These are phyloP conservation scores for Solanum chiquidenum DNA, from an alignment of 257 asterid species.

Conservation along the genomic window DNA sequence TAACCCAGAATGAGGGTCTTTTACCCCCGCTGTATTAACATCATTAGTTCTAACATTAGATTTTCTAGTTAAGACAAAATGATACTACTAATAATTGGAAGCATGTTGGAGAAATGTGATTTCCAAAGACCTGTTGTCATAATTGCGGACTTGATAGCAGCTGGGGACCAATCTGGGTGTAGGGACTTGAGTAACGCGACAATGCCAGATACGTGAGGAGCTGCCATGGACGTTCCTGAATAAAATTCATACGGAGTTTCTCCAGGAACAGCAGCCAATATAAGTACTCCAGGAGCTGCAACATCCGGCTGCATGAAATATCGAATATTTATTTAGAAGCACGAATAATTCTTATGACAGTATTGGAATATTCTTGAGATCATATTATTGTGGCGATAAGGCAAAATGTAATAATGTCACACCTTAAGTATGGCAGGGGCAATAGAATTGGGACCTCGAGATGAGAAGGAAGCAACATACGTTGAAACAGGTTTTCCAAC, in stretches of 20 bases:
- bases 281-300: slow-evolving; percentile 34
- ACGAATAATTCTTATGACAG: neutral
- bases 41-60: neutral
- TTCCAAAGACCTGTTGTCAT: slow-evolving; percentile 28
- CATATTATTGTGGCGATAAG: neutral
- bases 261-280: slow-evolving; percentile 21
- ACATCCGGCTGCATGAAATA: slow-evolving; percentile 26
- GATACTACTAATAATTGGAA: too few species aligned
- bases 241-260: neutral
- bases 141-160: slow-evolving; percentile 33
- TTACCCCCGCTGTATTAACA: neutral
- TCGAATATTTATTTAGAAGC: too few species aligned
- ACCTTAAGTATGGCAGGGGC: slow-evolving; percentile 33
- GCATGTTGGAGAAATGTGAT: neutral
- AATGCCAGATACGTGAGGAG: slow-evolving; percentile 27
- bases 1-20: slow-evolving; percentile 14
- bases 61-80: neutral
- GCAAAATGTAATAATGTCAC: neutral
- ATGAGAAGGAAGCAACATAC: slow-evolving; percentile 19
- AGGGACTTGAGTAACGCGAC: slow-evolving; percentile 20
- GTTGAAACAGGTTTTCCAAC: slow-evolving; percentile 16
- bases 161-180: slow-evolving; percentile 30
- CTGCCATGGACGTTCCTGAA: slow-evolving; percentile 30
- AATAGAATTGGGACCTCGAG: slow-evolving; percentile 36
- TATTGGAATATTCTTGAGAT: neutral